Percentiles rank a stretch among this genome's conserved stretches.
These are phyloP conservation scores for Arabis alpina DNA, from an alignment of 345 rosid genomes.

Conservation along the genomic window DNA sequence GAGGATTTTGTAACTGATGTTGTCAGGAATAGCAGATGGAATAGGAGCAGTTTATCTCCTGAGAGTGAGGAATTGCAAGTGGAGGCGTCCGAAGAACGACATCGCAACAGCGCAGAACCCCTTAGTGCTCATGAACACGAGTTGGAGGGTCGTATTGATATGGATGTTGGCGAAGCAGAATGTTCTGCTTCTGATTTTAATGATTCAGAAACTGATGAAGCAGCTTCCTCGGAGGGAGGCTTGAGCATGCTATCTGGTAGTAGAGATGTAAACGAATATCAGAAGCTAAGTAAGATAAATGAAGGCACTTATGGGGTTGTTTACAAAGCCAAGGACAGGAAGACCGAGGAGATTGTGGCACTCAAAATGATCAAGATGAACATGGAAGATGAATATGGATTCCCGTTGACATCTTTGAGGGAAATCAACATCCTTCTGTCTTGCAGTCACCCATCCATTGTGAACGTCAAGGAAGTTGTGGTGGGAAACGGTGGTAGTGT, in stretches of 20 bases:
- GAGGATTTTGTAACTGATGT: constrained; percentile 33
- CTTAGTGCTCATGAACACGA: constrained; percentile 36
- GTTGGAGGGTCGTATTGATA: constrained; percentile 39
- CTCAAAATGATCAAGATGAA: constrained; percentile 82
- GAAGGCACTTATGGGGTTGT: constrained; percentile 96
- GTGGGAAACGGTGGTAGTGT: constrained; percentile 65
- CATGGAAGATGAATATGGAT: constrained; percentile 72
- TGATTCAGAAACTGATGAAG: constrained; percentile 44
- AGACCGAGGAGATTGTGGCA: constrained; percentile 74
- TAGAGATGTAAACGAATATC: constrained; percentile 72
- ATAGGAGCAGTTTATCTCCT: constrained; percentile 39
- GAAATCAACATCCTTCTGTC: constrained; percentile 85
- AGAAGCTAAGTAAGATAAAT: constrained; percentile 70
- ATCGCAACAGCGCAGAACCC: constrained; percentile 27
- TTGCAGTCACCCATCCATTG: constrained; percentile 71
- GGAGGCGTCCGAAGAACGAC: constrained; percentile 44
- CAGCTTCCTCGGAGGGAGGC: constrained; percentile 40
- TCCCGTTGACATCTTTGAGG: constrained; percentile 80
- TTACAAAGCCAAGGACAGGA: constrained; percentile 77
- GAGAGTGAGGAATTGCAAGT: constrained; percentile 53
- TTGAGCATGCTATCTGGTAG: constrained; percentile 68
- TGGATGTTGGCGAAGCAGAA: constrained; percentile 34
- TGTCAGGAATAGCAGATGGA: constrained; percentile 36
- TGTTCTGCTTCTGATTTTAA: constrained; percentile 26
- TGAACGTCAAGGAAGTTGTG: constrained; percentile 81